Base-by-base conservation (phyloP, 1,139 yeast species). In the Saccharomycopsis hybrid region DNA sequence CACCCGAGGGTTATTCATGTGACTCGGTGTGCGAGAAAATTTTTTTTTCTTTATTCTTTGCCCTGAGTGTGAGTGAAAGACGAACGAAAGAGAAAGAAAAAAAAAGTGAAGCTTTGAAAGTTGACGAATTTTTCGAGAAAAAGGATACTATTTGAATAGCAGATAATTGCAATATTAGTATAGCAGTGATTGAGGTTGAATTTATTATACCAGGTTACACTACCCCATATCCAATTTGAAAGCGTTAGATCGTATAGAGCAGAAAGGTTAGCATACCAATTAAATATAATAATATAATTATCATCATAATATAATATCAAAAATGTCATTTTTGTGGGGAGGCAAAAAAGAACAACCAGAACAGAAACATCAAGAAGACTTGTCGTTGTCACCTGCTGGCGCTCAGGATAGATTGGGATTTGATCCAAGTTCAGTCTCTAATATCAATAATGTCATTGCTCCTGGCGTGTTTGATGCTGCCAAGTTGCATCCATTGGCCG, bases 401-500 rank as follows among this genome's bases (percentile, higher is more conserved):
- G 25, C 46, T 5, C 37, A 44, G 30, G 35, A 41, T 25, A 62
- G 70, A 37, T 71, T 80, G 44, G 86, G 86, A 8, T 82, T 84
- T 63, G 92, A 84, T 64, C 85, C 89, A 43, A 66, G 76, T 39
- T 76, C 80, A 56, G 80, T 82, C 40, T 65, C 80, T 29, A 86
- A 82, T 84, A 38, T 75, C 83, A 48, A 71, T 73, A 54, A 78
- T 80, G 62, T 74, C 81, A 62, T 72, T 52, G 70, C 78, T 11
- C 85, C 83, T 27, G 81, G 81, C 44, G 75, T 74, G 28, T 72
- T 85, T 56, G 95, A 88, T 63, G 76, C 76, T 65, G 40, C 39
- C 9, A 49, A 44, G 28, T 75, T 92, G 62, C 98, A 92, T 66
- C 98, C 97, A 43, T 75, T 92, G 62, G 97, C 97, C 1, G 96